These are phyloP conservation scores for Datisca glomerata DNA, from an alignment of 306 rosid species.

Conservation along the genomic window DNA sequence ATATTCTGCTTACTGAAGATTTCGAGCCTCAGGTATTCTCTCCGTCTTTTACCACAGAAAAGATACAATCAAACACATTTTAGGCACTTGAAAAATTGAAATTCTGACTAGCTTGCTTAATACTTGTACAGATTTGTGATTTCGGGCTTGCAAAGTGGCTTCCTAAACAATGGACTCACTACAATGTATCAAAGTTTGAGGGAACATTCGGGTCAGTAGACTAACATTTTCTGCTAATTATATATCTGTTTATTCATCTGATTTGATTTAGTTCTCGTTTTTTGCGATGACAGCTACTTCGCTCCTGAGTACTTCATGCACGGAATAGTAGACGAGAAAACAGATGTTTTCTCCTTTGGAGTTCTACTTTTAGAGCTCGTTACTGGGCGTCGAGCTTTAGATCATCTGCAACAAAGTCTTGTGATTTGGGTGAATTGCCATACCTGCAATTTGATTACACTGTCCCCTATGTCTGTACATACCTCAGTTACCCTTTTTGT, in stretches of 20 bases:
- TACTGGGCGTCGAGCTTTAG: conserved; percentile 68
- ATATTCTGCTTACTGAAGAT: conserved; percentile 60
- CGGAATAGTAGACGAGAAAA: conserved; percentile 72
- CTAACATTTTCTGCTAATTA: not conserved
- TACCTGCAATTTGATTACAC: not conserved
- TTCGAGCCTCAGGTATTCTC: conserved; percentile 67
- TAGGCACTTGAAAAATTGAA: too few relatives aligned
- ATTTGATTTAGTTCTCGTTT: not conserved
- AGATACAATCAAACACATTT: not conserved
- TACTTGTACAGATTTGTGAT: conserved; percentile 66
- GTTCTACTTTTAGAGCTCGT: conserved; percentile 71
- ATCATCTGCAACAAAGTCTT: conserved; percentile 43
- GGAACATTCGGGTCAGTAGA: conserved; percentile 73
- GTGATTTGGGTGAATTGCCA: conserved; percentile 47
- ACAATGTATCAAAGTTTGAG: conserved; percentile 52
- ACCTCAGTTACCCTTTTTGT: not conserved
- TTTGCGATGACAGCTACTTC: conserved; percentile 47
- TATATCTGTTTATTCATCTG: not conserved
- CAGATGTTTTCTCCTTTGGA: conserved; percentile 72
- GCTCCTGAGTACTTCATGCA: conserved; percentile 85
- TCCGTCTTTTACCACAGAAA: conserved; percentile 5
- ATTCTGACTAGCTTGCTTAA: conserved; percentile 1
- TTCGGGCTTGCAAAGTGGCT: conserved; percentile 94
- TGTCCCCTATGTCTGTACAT: conserved; percentile 1
- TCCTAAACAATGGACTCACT: conserved; percentile 56